Base-by-base conservation (phyloP, 2,329 filamentous ascomycete genomes). In the Xylaria sp. region DNA sequence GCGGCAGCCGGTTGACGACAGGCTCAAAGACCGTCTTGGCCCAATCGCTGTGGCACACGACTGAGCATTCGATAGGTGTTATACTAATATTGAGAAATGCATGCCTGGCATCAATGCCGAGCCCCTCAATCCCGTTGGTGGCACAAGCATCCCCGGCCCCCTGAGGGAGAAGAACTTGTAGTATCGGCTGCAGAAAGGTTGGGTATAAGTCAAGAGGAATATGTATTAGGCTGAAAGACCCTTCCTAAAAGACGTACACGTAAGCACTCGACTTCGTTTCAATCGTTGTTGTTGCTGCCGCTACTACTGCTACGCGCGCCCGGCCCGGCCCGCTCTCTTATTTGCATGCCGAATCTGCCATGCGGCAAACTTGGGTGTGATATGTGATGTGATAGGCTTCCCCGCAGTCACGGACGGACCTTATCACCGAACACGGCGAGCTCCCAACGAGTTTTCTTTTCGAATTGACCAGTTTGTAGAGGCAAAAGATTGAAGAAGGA, bases 61-160 rank as follows among this genome's bases (percentile, higher is more conserved):
- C 88, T 3, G 94, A 97, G 82, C 94, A 97, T 81, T 98, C 96
- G 65, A 97, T 88, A 0, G 94, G 93, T 0, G 94, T 98, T 76
- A 98, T 88, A 71, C 93, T 97, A 74, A 99, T 90, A 80, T 98
- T 98, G 79, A 98, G 87, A 80, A 99, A 98, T 54, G 90, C 90
- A 81, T 96, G 92, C 77, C 87, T 86, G 70, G 84, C 82, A 71
- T 87, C 85, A 52, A 81, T 70, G 3, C 83, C 85, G 52, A 87
- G 80, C 20, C 84, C 86, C 69, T 85, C 83, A 54, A 84, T 78
- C 41, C 76, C 77, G 67, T 80, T 76, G 20, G 74, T 71, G 46
- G 72, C 77, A 58, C 79, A 77, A 69, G 82, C 78, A 59, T 80
- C 76, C 25, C 78, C 79, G 62, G 64, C 58, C 12, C 79, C 78